Conservation (phyloP, 2,329 filamentous ascomycete genomes). For the Penicillium sp. region DNA sequence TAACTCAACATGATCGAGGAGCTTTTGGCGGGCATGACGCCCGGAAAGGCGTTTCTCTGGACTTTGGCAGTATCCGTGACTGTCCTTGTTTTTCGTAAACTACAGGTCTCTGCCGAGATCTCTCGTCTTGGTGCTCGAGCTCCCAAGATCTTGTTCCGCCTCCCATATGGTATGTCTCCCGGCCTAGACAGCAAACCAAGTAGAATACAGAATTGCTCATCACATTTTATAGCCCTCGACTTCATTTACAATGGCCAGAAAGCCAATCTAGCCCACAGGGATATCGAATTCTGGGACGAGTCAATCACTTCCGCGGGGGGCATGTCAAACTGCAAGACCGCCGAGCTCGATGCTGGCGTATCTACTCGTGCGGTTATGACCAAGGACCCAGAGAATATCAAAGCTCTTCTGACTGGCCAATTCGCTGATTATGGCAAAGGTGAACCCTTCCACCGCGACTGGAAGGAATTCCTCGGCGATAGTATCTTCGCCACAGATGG, state of each 20-base stretch:
- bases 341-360: slow-evolving; percentile 35
- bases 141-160: slow-evolving; percentile 36
- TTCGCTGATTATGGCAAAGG: slow-evolving; percentile 89
- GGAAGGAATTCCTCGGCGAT: slow-evolving; percentile 81
- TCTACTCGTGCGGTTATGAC: slow-evolving; percentile 70
- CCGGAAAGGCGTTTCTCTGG: slow-evolving; percentile 45
- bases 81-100: slow-evolving; percentile 37
- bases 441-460: slow-evolving; percentile 69
- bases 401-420: slow-evolving; percentile 84
- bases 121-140: slow-evolving; percentile 40
- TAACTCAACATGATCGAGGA: slow-evolving; percentile 52
- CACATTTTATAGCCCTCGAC: slow-evolving; percentile 62
- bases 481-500: slow-evolving; percentile 84
- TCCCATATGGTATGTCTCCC: slow-evolving; percentile 40
- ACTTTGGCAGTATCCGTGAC: slow-evolving; percentile 44
- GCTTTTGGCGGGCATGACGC: slow-evolving; percentile 51
- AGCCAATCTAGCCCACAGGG: slow-evolving; percentile 57
- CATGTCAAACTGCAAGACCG: slow-evolving; percentile 28
- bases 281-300: slow-evolving; percentile 65
- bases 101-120: slow-evolving; percentile 35
- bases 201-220: slow-evolving; percentile 9
- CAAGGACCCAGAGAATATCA: slow-evolving; percentile 85
- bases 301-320: slow-evolving; percentile 50
- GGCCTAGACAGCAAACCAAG: background rate
- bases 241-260: slow-evolving; percentile 63